Conservation (phyloP, 2,329 filamentous ascomycete species). For the Fusarium haematococcum region DNA sequence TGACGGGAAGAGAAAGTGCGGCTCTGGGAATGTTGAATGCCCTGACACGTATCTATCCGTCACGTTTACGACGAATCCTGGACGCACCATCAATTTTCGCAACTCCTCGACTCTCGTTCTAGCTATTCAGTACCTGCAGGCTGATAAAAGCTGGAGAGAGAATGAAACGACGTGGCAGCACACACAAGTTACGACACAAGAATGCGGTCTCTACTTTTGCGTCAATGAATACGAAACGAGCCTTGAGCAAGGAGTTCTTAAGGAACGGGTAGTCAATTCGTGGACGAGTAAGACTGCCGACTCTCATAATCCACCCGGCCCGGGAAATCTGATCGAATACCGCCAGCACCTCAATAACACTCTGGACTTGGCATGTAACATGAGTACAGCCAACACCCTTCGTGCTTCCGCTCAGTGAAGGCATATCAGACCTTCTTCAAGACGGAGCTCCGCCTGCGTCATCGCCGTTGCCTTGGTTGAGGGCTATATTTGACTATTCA, state of each 20-base stretch:
- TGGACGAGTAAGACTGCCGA: not conserved
- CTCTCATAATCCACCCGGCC: not conserved
- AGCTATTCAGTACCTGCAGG: not conserved
- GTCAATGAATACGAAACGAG: constrained; percentile 2
- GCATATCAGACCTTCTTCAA: too few species aligned
- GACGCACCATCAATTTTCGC: not conserved
- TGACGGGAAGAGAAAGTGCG: not conserved
- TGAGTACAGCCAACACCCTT: not conserved
- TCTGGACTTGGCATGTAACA: not conserved
- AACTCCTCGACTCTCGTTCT: constrained; percentile 1
- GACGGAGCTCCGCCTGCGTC: too few species aligned
- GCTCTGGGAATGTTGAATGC: not conserved
- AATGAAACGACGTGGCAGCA: constrained; percentile 12
- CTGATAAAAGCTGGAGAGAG: not conserved
- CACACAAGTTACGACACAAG: not conserved
- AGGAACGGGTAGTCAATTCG: not conserved
- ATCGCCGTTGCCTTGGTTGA: too few species aligned
- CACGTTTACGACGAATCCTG: constrained; percentile 12
- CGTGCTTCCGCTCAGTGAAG: too few species aligned
- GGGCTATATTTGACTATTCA: not conserved
- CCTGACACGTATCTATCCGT: constrained; percentile 13
- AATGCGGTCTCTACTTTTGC: constrained; percentile 25
- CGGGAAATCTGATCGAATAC: not conserved
- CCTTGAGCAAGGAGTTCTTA: constrained; percentile 2
- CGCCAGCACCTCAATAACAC: constrained; percentile 6